Percentiles rank a stretch among this genome's conserved stretches.
These are phyloP conservation scores for Lachnellula hyalina DNA, from an alignment of 2,329 filamentous ascomycete species.

Conservation along the genomic window DNA sequence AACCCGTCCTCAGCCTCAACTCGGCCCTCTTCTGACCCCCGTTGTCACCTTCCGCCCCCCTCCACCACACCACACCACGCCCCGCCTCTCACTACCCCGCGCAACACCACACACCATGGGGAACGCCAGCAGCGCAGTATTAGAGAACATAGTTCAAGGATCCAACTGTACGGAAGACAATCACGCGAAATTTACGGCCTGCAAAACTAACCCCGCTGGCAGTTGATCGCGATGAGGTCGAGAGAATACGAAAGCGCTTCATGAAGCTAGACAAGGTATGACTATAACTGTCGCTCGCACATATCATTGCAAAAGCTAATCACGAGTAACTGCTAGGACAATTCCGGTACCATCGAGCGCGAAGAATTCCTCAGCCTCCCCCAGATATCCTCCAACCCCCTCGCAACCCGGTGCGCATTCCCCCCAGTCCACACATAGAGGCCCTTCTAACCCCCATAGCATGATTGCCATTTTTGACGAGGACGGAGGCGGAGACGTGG, in stretches of 20 bases:
- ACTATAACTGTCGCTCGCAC: background rate
- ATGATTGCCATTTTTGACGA: conserved; percentile 99
- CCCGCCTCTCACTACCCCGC: conserved; percentile 7
- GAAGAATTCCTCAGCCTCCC: conserved; percentile 97
- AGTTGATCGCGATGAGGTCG: conserved; percentile 98
- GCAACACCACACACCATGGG: conserved; percentile 46
- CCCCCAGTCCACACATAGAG: background rate
- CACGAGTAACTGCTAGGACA: conserved; percentile 60
- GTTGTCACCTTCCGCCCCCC: background rate
- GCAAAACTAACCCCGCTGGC: conserved; percentile 13
- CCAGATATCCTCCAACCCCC: conserved; percentile 95
- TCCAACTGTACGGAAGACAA: conserved; percentile 71
- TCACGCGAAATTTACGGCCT: conserved; percentile 1
- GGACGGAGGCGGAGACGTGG: conserved; percentile 94
- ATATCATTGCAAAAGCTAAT: background rate
- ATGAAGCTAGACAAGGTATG: conserved; percentile 97
- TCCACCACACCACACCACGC: conserved; percentile 3
- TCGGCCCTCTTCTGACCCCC: background rate
- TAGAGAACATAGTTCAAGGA: conserved; percentile 93
- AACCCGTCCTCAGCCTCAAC: background rate
- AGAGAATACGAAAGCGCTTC: conserved; percentile 90
- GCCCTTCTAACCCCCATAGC: conserved; percentile 39
- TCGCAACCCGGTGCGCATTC: conserved; percentile 71
- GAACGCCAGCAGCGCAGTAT: conserved; percentile 66
- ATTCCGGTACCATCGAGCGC: conserved; percentile 96